Conservation (phyloP, 2,329 filamentous ascomycete species). For the Clonostachys byssicola region DNA sequence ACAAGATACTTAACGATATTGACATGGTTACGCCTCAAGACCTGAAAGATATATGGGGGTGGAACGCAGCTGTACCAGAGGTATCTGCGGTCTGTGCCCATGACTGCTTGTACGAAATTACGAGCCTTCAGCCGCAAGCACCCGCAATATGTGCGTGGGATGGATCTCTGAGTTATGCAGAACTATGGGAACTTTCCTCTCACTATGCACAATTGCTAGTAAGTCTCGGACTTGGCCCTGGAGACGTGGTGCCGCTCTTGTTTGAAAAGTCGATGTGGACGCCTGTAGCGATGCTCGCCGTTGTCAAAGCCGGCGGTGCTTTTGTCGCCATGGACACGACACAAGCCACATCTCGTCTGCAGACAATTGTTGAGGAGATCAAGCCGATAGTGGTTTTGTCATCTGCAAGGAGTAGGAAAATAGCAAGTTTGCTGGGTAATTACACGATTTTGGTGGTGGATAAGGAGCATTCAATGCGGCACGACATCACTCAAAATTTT, state of each 20-base stretch:
- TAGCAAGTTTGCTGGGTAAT: not conserved
- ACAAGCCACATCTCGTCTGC: constrained; percentile 12
- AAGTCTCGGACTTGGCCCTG: constrained; percentile 10
- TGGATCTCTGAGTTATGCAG: constrained; percentile 10
- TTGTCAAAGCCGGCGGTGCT: constrained; percentile 24
- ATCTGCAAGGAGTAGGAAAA: not conserved
- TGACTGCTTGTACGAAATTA: not conserved
- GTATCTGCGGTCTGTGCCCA: not conserved
- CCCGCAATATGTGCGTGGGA: constrained; percentile 16
- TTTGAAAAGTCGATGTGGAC: constrained; percentile 30
- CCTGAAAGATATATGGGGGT: not conserved
- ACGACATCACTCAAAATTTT: not conserved
- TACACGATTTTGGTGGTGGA: not conserved
- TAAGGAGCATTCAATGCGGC: not conserved
- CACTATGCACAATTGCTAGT: constrained; percentile 6
- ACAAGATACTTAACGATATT: not conserved
- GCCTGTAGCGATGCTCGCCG: constrained; percentile 21
- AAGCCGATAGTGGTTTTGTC: not conserved
- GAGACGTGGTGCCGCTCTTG: constrained; percentile 18
- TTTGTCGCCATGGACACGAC: constrained; percentile 26
- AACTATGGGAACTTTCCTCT: constrained; percentile 10
- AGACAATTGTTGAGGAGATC: not conserved
- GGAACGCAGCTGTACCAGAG: not conserved
- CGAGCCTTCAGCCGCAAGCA: constrained; percentile 14
- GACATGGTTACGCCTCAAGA: not conserved